Evolutionary conservation across 176 grass and related monocot species (phyloP).

Genomic region (Ensete glaucum): DNA sequence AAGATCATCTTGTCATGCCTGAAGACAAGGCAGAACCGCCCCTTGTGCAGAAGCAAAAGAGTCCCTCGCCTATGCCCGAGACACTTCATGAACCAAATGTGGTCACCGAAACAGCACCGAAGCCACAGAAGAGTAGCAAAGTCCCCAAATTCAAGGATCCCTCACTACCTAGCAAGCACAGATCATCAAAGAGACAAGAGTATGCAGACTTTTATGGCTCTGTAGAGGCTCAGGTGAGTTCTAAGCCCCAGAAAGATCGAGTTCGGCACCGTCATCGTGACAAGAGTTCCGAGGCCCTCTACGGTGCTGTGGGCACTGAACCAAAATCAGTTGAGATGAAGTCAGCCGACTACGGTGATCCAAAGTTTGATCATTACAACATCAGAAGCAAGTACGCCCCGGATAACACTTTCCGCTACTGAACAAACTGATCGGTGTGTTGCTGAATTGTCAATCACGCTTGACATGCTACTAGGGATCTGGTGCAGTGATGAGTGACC

Average conservation of each 20-base stretch:
- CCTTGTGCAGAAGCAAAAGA: constrained; percentile 51
- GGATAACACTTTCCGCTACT: constrained; percentile 67
- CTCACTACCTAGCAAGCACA: constrained; percentile 66
- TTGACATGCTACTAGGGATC: not conserved
- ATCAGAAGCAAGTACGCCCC: constrained; percentile 56
- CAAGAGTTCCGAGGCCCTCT: constrained; percentile 53
- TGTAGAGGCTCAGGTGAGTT: constrained; percentile 31
- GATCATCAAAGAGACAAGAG: constrained; percentile 83
- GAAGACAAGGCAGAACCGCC: constrained; percentile 41
- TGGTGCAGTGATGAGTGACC: not conserved
- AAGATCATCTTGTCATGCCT: constrained; percentile 71
- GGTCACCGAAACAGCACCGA: constrained; percentile 31
- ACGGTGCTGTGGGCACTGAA: constrained; percentile 32
- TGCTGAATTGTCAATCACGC: not conserved
- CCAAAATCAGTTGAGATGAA: constrained; percentile 40
- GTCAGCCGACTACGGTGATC: constrained; percentile 33
- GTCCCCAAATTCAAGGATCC: constrained; percentile 72
- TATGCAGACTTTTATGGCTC: constrained; percentile 57
- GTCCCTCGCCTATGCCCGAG: constrained; percentile 38
- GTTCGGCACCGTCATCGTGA: constrained; percentile 65
- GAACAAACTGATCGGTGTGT: not conserved
- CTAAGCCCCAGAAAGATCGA: constrained; percentile 69
- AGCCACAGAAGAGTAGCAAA: constrained; percentile 55
- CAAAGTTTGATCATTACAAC: constrained; percentile 74
- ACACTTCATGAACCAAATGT: constrained; percentile 37